Evolutionary conservation across 2,329 filamentous ascomycete species (phyloP).

Genomic region (Gaeumannomyces tritici): DNA sequence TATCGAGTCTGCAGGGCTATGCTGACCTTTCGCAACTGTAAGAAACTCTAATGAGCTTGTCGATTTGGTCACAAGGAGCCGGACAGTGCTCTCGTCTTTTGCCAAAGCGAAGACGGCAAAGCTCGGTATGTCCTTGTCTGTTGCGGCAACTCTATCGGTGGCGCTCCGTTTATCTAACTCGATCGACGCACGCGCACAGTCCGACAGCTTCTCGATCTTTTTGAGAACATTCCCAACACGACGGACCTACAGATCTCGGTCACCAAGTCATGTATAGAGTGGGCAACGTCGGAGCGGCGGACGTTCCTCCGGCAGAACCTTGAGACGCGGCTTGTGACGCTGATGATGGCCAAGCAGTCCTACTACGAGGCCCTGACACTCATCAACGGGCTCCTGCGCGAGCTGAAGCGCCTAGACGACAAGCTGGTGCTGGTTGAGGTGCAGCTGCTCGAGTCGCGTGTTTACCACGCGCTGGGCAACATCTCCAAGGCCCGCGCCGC

Average conservation of each 20-base stretch:
- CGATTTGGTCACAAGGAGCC: constrained; percentile 80
- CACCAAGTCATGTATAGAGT: constrained; percentile 99
- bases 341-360: constrained; percentile 95
- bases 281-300: constrained; percentile 89
- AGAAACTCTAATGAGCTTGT: constrained; percentile 79
- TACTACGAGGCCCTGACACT: constrained; percentile 96
- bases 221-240: constrained; percentile 87
- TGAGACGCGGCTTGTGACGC: constrained; percentile 83
- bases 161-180: background rate
- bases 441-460: constrained; percentile 89
- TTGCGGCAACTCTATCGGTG: background rate
- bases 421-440: constrained; percentile 97
- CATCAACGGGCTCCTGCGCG: constrained; percentile 91
- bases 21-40: background rate
- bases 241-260: constrained; percentile 89
- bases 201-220: constrained; percentile 91
- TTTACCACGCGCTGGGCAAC: constrained; percentile 96
- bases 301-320: constrained; percentile 97
- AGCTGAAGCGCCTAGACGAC: constrained; percentile 96
- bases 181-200: constrained; percentile 44
- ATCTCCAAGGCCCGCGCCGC: constrained; percentile 92
- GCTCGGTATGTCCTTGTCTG: constrained; percentile 55
- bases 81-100: constrained; percentile 87
- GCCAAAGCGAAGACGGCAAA: constrained; percentile 99
- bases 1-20: constrained; percentile 4